phyloP scores from a whole-genome alignment of 257 asterid genomes.

The Rhazya stricta region DNA sequence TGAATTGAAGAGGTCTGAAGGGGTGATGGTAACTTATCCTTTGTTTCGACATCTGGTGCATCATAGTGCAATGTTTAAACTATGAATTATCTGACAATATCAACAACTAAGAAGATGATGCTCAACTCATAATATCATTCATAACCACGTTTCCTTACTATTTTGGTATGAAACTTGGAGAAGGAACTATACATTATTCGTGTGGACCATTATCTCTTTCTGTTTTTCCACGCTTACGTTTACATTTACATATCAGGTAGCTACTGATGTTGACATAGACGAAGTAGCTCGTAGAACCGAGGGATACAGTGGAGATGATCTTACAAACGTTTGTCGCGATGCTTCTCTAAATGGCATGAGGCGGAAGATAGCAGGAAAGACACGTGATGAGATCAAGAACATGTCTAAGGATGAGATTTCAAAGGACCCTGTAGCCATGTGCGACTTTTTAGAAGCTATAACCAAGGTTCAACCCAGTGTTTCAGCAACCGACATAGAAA shows the following conservation, averaged over 20 bases:
- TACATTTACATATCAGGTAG: slow-evolving; percentile 42
- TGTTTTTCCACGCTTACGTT: background rate
- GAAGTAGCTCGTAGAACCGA: slow-evolving; percentile 89
- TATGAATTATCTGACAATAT: background rate
- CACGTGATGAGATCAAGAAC: slow-evolving; percentile 82
- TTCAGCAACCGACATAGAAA: slow-evolving; percentile 85
- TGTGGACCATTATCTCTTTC: background rate
- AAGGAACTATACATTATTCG: background rate
- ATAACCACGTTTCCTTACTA: background rate
- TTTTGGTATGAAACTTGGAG: background rate
- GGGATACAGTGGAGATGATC: slow-evolving; percentile 97
- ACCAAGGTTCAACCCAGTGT: slow-evolving; percentile 93
- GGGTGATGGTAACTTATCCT: background rate
- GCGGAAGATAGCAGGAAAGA: slow-evolving; percentile 71
- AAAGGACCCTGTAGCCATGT: slow-evolving; percentile 89
- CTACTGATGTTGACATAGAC: slow-evolving; percentile 85
- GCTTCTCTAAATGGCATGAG: slow-evolving; percentile 82
- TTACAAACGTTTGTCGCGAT: slow-evolving; percentile 90
- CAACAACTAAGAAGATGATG: background rate
- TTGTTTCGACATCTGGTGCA: background rate
- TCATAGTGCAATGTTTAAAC: background rate
- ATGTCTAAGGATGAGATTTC: slow-evolving; percentile 93
- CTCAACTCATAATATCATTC: background rate
- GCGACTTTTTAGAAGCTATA: slow-evolving; percentile 85
- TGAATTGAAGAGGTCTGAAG: background rate